phyloP scores from a whole-genome alignment of 441 rosid species.

The Sinapis alba region DNA sequence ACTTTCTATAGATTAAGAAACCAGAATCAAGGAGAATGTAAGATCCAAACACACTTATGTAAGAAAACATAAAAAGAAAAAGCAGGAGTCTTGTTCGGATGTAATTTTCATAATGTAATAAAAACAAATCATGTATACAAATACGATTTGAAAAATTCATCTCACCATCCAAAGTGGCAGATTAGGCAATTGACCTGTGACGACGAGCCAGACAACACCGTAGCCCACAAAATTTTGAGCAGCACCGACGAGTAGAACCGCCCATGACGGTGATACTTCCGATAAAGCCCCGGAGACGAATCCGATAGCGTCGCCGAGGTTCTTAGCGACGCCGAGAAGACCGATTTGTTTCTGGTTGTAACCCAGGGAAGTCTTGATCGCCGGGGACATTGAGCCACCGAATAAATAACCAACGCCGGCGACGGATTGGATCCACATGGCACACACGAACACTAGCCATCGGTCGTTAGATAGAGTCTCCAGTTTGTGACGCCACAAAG shows the following conservation, averaged over 20 bases:
- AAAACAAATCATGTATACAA: background rate
- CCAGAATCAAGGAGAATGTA: background rate
- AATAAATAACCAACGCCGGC: constrained; percentile 81
- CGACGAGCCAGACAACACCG: constrained; percentile 74
- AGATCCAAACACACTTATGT: background rate
- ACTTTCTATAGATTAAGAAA: background rate
- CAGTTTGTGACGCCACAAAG: constrained; percentile 19
- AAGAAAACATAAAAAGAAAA: background rate
- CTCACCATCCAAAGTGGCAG: constrained; percentile 88
- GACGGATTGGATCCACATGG: constrained; percentile 80
- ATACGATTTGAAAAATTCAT: background rate
- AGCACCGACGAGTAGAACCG: constrained; percentile 55
- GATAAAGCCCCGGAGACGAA: constrained; percentile 66
- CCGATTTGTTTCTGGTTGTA: constrained; percentile 81
- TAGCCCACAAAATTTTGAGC: constrained; percentile 70
- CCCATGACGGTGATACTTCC: constrained; percentile 69
- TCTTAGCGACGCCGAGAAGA: constrained; percentile 76
- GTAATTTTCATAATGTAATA: background rate
- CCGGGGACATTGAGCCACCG: constrained; percentile 82
- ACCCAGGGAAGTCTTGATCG: constrained; percentile 61
- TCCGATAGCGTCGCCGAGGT: constrained; percentile 74
- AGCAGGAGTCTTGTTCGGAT: background rate
- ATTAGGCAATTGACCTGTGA: constrained; percentile 51
- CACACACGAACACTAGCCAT: constrained; percentile 79
- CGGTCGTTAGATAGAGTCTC: constrained; percentile 52